phyloP scores from a whole-genome alignment of 2,329 filamentous ascomycete genomes.

The Moelleriella libera region DNA sequence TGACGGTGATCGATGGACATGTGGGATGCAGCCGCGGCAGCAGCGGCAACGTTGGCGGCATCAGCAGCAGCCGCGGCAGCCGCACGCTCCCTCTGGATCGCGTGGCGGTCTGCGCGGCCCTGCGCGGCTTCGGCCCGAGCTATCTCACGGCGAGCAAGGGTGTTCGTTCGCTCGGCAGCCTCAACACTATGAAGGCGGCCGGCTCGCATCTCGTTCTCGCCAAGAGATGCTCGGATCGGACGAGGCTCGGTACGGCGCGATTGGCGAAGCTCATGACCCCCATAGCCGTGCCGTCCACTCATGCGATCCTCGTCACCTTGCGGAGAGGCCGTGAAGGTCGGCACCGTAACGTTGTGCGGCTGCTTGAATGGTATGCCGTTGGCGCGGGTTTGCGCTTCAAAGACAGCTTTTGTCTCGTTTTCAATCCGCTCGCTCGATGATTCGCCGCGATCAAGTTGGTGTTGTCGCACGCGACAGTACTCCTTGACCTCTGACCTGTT shows the following conservation, averaged over 20 bases:
- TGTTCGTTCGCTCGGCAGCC: slow-evolving; percentile 31
- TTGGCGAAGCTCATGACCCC: slow-evolving; percentile 26
- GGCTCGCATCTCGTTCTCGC: slow-evolving; percentile 7
- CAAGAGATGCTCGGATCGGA: slow-evolving; percentile 13
- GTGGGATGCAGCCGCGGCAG: slow-evolving; percentile 6
- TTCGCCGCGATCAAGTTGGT: slow-evolving; percentile 41
- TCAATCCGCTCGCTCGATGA: slow-evolving; percentile 26
- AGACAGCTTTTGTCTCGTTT: slow-evolving; percentile 39
- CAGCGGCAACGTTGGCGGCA: slow-evolving; percentile 15
- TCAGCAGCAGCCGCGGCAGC: slow-evolving; percentile 17
- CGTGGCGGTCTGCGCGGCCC: slow-evolving; percentile 33
- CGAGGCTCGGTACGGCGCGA: slow-evolving; percentile 24
- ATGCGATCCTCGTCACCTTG: slow-evolving; percentile 6
- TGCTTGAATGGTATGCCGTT: slow-evolving; percentile 15
- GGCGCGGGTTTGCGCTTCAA: slow-evolving; percentile 32
- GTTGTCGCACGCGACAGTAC: slow-evolving; percentile 47
- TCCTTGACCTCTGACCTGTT: slow-evolving; percentile 45
- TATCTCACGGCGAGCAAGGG: slow-evolving; percentile 36
- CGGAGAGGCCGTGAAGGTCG: slow-evolving; percentile 10
- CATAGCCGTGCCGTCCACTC: slow-evolving; percentile 8
- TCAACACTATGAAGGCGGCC: slow-evolving; percentile 13
- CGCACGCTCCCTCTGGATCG: slow-evolving; percentile 24
- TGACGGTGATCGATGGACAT: slow-evolving; percentile 6
- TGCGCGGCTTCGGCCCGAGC: slow-evolving; percentile 36
- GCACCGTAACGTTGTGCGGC: slow-evolving; percentile 6